These are phyloP conservation scores for Dryas alaskensis DNA, from an alignment of 306 rosid genomes.

Conservation along the genomic window DNA sequence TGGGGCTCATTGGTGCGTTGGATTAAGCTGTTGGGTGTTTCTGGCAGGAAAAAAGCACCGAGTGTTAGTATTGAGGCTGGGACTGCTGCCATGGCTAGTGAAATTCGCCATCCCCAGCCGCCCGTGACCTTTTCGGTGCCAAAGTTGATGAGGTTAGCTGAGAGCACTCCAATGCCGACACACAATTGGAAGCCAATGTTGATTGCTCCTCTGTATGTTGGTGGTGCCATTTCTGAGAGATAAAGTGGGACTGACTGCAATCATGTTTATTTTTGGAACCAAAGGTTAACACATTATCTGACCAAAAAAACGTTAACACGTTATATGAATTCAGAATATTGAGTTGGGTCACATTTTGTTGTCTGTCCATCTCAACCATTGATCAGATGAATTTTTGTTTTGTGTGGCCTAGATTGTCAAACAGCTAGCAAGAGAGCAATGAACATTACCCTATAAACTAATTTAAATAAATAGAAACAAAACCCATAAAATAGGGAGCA, in stretches of 20 bases:
- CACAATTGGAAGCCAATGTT: conserved; percentile 82
- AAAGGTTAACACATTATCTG: no score
- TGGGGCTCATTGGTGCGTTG: conserved; percentile 43
- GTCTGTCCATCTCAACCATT: no score
- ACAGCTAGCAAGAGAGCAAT: no score
- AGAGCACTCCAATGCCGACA: conserved; percentile 53
- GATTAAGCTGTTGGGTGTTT: conserved; percentile 77
- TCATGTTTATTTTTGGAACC: no score
- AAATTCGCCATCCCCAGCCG: conserved; percentile 73
- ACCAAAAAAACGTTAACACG: no score
- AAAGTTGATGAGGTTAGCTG: conserved; percentile 65
- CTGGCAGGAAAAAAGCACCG: conserved; percentile 77
- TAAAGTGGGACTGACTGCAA: conserved; percentile 70
- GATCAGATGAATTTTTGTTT: no score
- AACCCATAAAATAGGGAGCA: no score
- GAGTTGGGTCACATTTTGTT: no score
- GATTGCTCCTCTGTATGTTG: conserved; percentile 65
- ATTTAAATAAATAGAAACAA: no score
- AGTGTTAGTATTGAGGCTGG: conserved; percentile 62
- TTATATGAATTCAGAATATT: no score
- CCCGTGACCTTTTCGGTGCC: conserved; percentile 61
- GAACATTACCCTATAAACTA: no score
- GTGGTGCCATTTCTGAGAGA: conserved; percentile 80
- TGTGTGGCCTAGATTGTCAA: no score
- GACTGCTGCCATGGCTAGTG: conserved; percentile 69